Conservation (phyloP, 106 monocot species). For the Hemerocallis citrina region DNA sequence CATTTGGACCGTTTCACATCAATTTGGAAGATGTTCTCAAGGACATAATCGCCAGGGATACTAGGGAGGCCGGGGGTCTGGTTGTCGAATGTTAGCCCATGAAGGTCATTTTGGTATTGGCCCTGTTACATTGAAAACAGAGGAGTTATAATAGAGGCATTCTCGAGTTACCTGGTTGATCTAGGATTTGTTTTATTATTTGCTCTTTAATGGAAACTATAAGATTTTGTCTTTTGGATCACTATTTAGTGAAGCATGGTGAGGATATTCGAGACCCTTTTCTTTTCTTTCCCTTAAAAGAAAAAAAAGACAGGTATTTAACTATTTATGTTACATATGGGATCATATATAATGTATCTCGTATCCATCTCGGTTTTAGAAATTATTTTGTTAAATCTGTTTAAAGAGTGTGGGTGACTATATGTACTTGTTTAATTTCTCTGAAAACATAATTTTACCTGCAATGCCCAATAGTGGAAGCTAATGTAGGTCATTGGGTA, state of each 20-base stretch:
- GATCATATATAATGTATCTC: too few relatives aligned
- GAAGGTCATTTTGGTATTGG: conserved; percentile 53
- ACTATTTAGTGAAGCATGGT: neutral
- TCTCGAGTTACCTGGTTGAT: neutral
- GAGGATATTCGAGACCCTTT: too few relatives aligned
- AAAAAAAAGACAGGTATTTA: too few relatives aligned
- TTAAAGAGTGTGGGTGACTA: too few relatives aligned
- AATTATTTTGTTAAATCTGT: too few relatives aligned
- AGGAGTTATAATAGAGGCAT: neutral
- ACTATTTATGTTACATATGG: too few relatives aligned
- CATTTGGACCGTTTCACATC: conserved; percentile 55
- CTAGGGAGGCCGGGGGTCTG: conserved; percentile 40
- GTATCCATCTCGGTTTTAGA: too few relatives aligned
- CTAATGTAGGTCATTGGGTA: conserved; percentile 88
- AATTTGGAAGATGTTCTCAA: conserved; percentile 51
- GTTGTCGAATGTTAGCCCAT: conserved; percentile 45
- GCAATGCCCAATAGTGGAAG: conserved; percentile 83
- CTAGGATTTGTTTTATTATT: too few relatives aligned
- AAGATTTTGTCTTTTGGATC: too few relatives aligned
- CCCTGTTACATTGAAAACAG: too few relatives aligned
- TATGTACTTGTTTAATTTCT: too few relatives aligned
- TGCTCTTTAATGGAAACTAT: too few relatives aligned
- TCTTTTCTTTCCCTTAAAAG: neutral
- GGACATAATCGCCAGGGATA: conserved; percentile 45
- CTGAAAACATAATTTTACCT: conserved; percentile 16